Percentiles rank a stretch among this genome's conserved stretches.
Conservation (phyloP, 1,284 basidiomycete genomes). For the Clitocybe nebularis region DNA sequence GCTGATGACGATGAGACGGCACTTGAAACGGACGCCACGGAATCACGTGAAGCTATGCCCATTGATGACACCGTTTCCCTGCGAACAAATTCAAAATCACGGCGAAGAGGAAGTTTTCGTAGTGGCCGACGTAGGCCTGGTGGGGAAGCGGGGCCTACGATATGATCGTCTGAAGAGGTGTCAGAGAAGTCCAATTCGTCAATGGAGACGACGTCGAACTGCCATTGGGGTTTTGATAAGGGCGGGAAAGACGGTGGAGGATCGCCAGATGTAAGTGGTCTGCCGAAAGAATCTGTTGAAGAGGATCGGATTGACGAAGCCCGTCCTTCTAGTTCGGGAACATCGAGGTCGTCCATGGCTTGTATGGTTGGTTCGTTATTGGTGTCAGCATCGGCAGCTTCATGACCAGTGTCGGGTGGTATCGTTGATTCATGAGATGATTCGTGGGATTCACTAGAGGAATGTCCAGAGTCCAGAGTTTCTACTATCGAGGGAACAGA, state of each 20-base stretch:
- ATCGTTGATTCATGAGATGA: no score
- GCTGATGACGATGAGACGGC: constrained; percentile 36
- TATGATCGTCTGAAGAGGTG: constrained; percentile 53
- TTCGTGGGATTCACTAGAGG: no score
- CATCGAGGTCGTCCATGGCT: not conserved
- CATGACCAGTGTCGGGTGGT: not conserved
- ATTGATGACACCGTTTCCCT: constrained; percentile 74
- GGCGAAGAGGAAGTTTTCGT: constrained; percentile 61
- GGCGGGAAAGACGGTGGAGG: constrained; percentile 27
- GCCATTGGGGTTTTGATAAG: constrained; percentile 40
- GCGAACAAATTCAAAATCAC: constrained; percentile 74
- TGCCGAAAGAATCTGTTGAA: constrained; percentile 59
- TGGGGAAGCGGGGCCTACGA: constrained; percentile 32
- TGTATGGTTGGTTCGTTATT: not conserved
- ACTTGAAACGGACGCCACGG: constrained; percentile 41
- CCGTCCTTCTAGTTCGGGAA: constrained; percentile 16
- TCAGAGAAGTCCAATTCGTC: constrained; percentile 75
- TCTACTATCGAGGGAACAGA: no score
- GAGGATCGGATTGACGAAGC: constrained; percentile 37
- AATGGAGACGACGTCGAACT: constrained; percentile 67
- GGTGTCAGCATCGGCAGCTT: not conserved
- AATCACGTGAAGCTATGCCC: constrained; percentile 61
- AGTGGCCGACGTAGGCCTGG: constrained; percentile 53
- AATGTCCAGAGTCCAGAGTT: no score
- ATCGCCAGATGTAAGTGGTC: constrained; percentile 36